Evolutionary conservation across 129 eudicot genomes (phyloP).

Genomic region (Flaveria robusta): DNA sequence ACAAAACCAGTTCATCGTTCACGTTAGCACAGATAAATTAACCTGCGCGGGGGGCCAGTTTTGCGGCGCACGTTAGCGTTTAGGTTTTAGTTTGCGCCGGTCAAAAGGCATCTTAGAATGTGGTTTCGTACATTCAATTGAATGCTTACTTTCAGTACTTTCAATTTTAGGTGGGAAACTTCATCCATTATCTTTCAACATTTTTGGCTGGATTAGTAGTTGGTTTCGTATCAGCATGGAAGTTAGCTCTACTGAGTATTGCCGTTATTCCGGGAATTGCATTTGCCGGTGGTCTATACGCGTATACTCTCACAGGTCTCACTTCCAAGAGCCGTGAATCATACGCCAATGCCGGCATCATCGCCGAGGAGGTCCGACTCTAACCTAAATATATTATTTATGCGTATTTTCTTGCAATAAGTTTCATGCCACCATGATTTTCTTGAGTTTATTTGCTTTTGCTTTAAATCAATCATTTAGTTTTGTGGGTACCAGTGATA

Average conservation of each 20-base stretch:
- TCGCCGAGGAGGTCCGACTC: constrained; percentile 10
- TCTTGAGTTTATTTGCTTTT: background rate
- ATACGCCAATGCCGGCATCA: constrained; percentile 13
- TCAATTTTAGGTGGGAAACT: constrained; percentile 81
- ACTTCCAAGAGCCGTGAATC: constrained; percentile 15
- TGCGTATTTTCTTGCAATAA: background rate
- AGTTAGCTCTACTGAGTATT: constrained; percentile 82
- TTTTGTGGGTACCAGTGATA: constrained; percentile 10
- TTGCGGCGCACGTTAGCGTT: constrained; percentile 23
- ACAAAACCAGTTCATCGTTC: constrained; percentile 20
- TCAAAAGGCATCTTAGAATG: constrained; percentile 38
- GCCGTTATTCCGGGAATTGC: constrained; percentile 98
- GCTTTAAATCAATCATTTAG: constrained; percentile 4
- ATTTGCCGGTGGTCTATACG: constrained; percentile 92
- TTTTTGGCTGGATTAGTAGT: constrained; percentile 99
- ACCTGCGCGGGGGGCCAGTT: background rate
- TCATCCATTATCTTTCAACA: constrained; percentile 91
- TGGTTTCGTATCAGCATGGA: constrained; percentile 98
- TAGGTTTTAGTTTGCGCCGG: constrained; percentile 14
- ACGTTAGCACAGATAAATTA: constrained; percentile 16
- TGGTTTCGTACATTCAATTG: constrained; percentile 3
- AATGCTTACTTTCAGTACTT: constrained; percentile 8
- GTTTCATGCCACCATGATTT: constrained; percentile 1
- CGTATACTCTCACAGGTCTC: constrained; percentile 81
- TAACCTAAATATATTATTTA: background rate